Evolutionary conservation across 2,329 filamentous ascomycete genomes (phyloP), one percentile per base, ranked within the genome.

Genomic region (Canariomyces notabilis): DNA sequence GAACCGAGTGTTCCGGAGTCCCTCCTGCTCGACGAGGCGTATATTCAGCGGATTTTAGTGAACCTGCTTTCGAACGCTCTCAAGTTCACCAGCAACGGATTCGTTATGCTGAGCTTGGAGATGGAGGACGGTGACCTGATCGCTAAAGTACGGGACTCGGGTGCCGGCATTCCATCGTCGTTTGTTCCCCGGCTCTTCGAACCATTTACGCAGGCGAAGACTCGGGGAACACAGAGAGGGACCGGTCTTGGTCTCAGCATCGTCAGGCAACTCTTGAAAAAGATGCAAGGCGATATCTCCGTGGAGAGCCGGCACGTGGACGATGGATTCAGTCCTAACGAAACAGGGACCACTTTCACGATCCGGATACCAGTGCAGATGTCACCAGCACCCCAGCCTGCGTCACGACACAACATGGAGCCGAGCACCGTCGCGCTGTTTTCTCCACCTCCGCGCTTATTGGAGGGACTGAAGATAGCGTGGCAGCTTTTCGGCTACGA

Each of bases 31-130:
- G 39, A 42, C 39, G 39, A 42, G 39, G 39, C 39, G 16, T 42
- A 42, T 31, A 35, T 42, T 35, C 39, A 42, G 12, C 33, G 39
- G 22, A 34, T 42, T 15, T 19, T 42, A 3, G 34, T 42, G 39
- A 42, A 42, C 39, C 16, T 42, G 39, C 39, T 42, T 23, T 42
- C 39, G 29, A 42, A 42, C 18, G 16, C 39, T 23, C 39, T 42
- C 39, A 42, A 42, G 29, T 42, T 42, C 39, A 42, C 39, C 29
- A 42, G 39, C 29, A 42, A 12, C 7, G 39, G 39, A n/a, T 42
- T 35, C 34, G 39, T 42, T 31, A 42, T 42, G 39, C 18, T 42
- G 39, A 42, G 39, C 23, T 23, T 42, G 39, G 39, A 42, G 39
- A 42, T 42, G 39, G 29, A 42, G 6, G 29, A 15, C 39, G 39